These are phyloP conservation scores for Candida sphagnicola DNA, from an alignment of 805 yeast genomes.

Conservation along the genomic window DNA sequence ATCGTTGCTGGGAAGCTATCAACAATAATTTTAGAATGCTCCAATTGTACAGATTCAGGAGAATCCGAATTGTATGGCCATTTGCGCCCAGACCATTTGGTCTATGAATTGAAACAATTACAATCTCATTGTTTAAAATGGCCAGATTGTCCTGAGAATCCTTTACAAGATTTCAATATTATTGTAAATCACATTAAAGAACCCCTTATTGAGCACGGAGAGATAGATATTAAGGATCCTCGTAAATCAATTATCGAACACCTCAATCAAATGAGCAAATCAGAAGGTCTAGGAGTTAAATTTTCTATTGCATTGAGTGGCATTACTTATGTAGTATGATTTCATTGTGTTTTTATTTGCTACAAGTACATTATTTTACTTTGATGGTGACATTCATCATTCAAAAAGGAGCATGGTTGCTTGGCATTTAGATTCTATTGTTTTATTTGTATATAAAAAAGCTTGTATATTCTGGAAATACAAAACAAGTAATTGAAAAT, in stretches of 20 bases:
- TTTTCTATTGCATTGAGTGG: slow-evolving; percentile 59
- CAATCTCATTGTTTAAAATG: slow-evolving; percentile 12
- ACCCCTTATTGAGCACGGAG: slow-evolving; percentile 48
- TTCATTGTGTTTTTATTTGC: too few species aligned
- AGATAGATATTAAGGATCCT: slow-evolving; percentile 45
- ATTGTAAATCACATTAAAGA: slow-evolving; percentile 46
- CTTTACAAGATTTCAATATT: slow-evolving; percentile 42
- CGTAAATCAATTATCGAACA: slow-evolving; percentile 49
- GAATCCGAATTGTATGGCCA: slow-evolving; percentile 68
- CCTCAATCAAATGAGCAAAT: slow-evolving; percentile 36
- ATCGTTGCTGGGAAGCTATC: slow-evolving; percentile 37
- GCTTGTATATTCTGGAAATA: background rate
- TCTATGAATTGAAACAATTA: slow-evolving; percentile 47
- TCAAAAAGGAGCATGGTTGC: too few species aligned
- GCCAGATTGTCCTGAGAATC: slow-evolving; percentile 14
- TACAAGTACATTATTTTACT: too few species aligned
- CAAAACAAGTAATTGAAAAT: background rate
- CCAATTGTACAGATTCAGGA: slow-evolving; percentile 40
- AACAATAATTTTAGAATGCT: slow-evolving; percentile 75
- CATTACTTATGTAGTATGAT: slow-evolving; percentile 22
- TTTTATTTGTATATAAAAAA: slow-evolving; percentile 1
- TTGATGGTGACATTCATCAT: background rate
- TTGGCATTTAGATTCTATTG: background rate
- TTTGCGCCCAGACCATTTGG: slow-evolving; percentile 61
- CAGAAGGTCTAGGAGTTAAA: slow-evolving; percentile 36